A percentile compares a stretch with the other conserved stretches of the same genome.
Conservation (phyloP, 768 basidiomycete species). For the Boletus huronensis region DNA sequence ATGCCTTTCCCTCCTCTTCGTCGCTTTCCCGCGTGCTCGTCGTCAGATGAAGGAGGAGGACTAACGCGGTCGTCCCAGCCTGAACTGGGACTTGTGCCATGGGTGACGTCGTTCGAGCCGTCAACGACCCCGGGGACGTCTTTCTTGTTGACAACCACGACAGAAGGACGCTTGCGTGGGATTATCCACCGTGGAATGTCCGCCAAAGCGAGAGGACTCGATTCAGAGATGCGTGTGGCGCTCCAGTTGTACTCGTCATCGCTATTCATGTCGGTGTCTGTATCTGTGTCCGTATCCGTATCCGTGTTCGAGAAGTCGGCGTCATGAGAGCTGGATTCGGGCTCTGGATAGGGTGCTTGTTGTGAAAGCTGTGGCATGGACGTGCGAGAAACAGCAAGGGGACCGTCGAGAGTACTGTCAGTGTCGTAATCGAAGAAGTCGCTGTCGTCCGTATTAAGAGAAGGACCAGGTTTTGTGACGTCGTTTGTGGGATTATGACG, state of each 20-base stretch:
- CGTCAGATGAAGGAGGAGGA: slow-evolving; percentile 3
- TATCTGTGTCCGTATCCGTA: slow-evolving; percentile 12
- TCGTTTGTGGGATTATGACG: not conserved
- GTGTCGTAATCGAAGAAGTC: slow-evolving; percentile 22
- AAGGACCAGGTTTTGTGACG: not conserved
- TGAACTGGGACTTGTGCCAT: not conserved
- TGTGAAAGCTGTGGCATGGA: not conserved
- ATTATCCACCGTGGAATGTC: slow-evolving; percentile 17
- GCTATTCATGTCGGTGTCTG: slow-evolving; percentile 15
- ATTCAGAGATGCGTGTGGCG: not conserved
- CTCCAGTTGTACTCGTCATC: slow-evolving; percentile 16
- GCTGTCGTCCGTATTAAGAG: slow-evolving; percentile 4
- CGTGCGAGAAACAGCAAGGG: not conserved
- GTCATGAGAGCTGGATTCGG: slow-evolving; percentile 7
- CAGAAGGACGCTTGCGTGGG: slow-evolving; percentile 22
- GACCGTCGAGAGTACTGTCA: slow-evolving; percentile 17
- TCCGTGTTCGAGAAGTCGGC: slow-evolving; percentile 9
- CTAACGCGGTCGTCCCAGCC: not conserved
- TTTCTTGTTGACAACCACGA: slow-evolving; percentile 1
- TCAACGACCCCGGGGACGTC: not conserved
- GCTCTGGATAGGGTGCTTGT: not conserved
- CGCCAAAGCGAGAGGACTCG: slow-evolving; percentile 4
- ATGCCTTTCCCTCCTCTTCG: slow-evolving; percentile 7
- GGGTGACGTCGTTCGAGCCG: not conserved
- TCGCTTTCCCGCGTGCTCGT: slow-evolving; percentile 16